Base-by-base conservation (phyloP, 306 rosid species). In the Alnus rubra region DNA sequence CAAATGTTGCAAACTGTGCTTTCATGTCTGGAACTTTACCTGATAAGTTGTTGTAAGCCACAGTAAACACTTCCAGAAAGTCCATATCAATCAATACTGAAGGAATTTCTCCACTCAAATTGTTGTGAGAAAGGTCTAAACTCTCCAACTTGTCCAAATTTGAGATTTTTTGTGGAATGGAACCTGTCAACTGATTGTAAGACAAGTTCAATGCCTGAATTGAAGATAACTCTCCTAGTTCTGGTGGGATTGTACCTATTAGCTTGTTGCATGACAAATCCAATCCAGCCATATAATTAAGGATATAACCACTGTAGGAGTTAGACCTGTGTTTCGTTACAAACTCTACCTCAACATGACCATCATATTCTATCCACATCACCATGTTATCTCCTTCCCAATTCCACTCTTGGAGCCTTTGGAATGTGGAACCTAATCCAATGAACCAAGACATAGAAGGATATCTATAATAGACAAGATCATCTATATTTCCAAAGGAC, bases 251-350 rank as follows among this genome's bases (percentile, higher is more conserved):
- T 10, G 58, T 14, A 30, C 81, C 81, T 49, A 53, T 71, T 3
- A 76, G 48, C 39, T 60, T 60, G 11, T 77, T 82, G 16, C 42
- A 31, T n/a, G 80, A 68, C 11, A 77, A 39, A 68, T 77, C 74
- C 16, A 77, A 56, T 68, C n/a, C 65, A 11, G 47, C 35, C 65
- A 67, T 53, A 12, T 7, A 16, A 5, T 68, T 11, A 13, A 68
- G 54, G 19, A 30, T 0, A 9, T 5, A 14, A 6, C 60, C 79
- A 47, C 5, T 9, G 72, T 45, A 75, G 11, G 31, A 23, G 39
- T 13, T 0, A 14, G 3, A 28, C 47, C 71, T 48, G 12, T 45
- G 5, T 9, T 60, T 75, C 1, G 55, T 59, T 42, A 39, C 35
- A 53, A 62, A 48, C 3, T 47, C 10, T 23, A 16, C 79, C 11